phyloP scores from a whole-genome alignment of 2,329 filamentous ascomycete genomes.

The Alternaria ventricosa region DNA sequence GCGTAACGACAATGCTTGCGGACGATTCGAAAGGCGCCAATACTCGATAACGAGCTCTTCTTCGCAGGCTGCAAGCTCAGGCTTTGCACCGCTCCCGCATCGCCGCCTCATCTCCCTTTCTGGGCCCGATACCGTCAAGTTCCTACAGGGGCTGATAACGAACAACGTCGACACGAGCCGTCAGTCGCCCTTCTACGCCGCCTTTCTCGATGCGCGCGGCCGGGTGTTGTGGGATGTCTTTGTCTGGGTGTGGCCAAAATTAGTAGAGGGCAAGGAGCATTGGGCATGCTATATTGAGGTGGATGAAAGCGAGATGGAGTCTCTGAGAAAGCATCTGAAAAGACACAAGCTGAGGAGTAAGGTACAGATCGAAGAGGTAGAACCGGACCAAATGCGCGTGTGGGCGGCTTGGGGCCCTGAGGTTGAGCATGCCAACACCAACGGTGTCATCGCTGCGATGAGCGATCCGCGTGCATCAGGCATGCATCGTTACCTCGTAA shows the following conservation, averaged over 20 bases:
- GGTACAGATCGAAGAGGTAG: constrained; percentile 67
- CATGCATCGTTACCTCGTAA: constrained; percentile 11
- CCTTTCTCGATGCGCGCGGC: constrained; percentile 82
- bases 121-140: constrained; percentile 80
- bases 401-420: constrained; percentile 74
- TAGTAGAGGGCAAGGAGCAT: constrained; percentile 40
- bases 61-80: constrained; percentile 41
- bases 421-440: constrained; percentile 7
- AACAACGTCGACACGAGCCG: constrained; percentile 65
- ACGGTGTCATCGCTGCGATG: constrained; percentile 15
- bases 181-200: constrained; percentile 65
- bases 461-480: constrained; percentile 32
- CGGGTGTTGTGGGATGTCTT: constrained; percentile 89
- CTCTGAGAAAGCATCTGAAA: constrained; percentile 74
- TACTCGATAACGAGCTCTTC: background rate
- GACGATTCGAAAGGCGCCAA: background rate
- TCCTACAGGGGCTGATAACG: constrained; percentile 87
- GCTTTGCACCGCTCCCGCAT: constrained; percentile 66
- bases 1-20: background rate
- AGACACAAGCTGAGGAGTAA: constrained; percentile 87
- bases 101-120: constrained; percentile 80
- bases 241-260: constrained; percentile 64
- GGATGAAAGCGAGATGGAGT: constrained; percentile 69
- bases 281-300: constrained; percentile 79
- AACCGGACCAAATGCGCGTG: constrained; percentile 70